Evolutionary conservation across 2,329 filamentous ascomycete genomes (phyloP), one percentile per base, ranked within the genome.

Genomic region (Talaromyces verruculosus): DNA sequence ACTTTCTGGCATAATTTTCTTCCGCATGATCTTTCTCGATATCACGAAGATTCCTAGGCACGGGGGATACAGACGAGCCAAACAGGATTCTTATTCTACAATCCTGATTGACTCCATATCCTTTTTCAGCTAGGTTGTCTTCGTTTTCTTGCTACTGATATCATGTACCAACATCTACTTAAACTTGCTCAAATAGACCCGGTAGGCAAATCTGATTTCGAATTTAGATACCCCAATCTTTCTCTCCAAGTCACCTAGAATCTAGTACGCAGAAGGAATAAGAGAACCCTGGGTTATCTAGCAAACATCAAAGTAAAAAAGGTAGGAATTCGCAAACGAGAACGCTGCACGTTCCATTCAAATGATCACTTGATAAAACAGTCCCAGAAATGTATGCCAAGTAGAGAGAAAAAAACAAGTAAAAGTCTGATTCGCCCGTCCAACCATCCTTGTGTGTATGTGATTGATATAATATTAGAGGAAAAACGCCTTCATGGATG

Each of bases 401-500:
- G 49, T 51, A 25, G 39, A 37, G 39, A 33, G 39, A 30, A 41
- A 28, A 25, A 63, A 39, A 49, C 22, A 45, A n/a, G 17, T 19
- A 45, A 30, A 41, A 47, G 17, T 55, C 33, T 39, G 58, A 17
- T 59, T 61, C 45, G 51, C 51, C 55, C 49, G 64, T 10, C 60
- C 43, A 41, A 39, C 28, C 53, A 45, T 43, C 53, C 33, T 49
- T 61, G 55, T 59, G 33, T 35, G 63, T 55, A 45, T 61, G 45
- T 39, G 22, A 41, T 13, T 53, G 39, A 25, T 39, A 61, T 39
- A 61, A 60, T 55, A 57, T 65, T 33, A 58, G 11, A 49, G 43
- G 37, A 17, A 41, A 59, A 68, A 63, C 61, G 65, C 65, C 65
- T 63, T 45, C 25, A 55, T 55, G 45, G 55, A 66, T 66, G 59